Evolutionary conservation across 2,329 filamentous ascomycete species (phyloP).

Genomic region (Camillea tinctor): DNA sequence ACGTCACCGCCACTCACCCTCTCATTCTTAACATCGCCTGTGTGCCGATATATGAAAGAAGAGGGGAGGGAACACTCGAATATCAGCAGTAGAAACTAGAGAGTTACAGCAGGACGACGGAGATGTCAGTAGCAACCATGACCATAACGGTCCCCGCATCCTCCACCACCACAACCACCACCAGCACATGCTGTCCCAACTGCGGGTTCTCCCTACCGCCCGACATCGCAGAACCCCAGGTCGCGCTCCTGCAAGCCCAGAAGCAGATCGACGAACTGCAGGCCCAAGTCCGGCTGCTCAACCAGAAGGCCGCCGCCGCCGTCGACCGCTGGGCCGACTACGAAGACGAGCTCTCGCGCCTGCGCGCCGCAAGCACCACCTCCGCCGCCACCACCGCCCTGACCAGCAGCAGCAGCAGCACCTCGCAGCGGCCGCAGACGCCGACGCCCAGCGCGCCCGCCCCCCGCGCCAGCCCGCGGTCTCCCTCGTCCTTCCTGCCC

Average conservation of each 20-base stretch:
- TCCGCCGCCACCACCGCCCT: slow-evolving; percentile 21
- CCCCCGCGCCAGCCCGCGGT: slow-evolving; percentile 25
- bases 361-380: slow-evolving; percentile 45
- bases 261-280: slow-evolving; percentile 67
- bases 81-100: neutral
- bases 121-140: slow-evolving; percentile 24
- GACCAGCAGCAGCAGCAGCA: slow-evolving; percentile 3
- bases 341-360: slow-evolving; percentile 69
- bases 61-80: neutral
- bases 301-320: slow-evolving; percentile 66
- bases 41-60: too few relatives aligned
- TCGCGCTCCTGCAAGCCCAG: slow-evolving; percentile 53
- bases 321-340: slow-evolving; percentile 72
- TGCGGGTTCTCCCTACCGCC: slow-evolving; percentile 46
- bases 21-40: neutral
- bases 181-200: slow-evolving; percentile 45
- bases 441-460: slow-evolving; percentile 20
- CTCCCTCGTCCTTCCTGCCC: slow-evolving; percentile 31
- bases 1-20: neutral
- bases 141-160: slow-evolving; percentile 26
- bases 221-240: slow-evolving; percentile 33
- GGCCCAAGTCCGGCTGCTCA: slow-evolving; percentile 67
- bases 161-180: slow-evolving; percentile 18
- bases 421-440: too few relatives aligned
- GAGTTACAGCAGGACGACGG: neutral